Base-by-base conservation (phyloP, 148 eudicot species). In the Heliamphora exappendiculata region DNA sequence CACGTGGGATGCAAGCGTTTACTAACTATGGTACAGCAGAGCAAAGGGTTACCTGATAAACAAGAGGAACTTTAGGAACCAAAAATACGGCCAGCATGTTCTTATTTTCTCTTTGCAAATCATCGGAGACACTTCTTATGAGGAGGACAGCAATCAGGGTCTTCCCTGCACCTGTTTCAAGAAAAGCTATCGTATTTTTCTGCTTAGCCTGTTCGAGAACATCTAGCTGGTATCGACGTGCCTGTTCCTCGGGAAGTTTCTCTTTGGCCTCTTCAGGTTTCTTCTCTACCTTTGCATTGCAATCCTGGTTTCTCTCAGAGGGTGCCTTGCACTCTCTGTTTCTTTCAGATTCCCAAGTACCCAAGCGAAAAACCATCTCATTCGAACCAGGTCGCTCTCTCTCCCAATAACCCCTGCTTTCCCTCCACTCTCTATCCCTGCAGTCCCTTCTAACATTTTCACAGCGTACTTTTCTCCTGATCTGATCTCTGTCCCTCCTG, bases 131-230 rank as follows among this genome's bases (percentile, higher is more conserved):
- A 75, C 98, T 91, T 86, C 73, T 91, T 31, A 92, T 91, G 42
- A 95, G 97, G 58, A 95, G 88, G 51, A 92, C 92, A 78, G 98
- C 98, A 76, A 95, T 95, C 36, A 95, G 86, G 8, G 98, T 95
- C 80, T 95, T 95, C 29, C 98, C 98, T 8, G 98, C 98, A 73
- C 98, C 98, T 29, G 98, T 95, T 80, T 95, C 98, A n/a, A 95
- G 88, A 80, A 95, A 95, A 77, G 98, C 97, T 83, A 95, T 95
- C 1, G 98, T 95, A 82, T 95, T 95, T 79, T 79, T 93, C 80
- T 83, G 87, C 85, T 91, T 89, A 17, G 98, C 98, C 76, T 95
- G 98, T 80, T 95, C 91, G 55, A 95, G 98, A 42, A 95, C 97
- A 80, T 95, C 98, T 83, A 95, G 83, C 86, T 95, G 98, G 79